These are phyloP conservation scores for Microdochium trichocladiopsis DNA, from an alignment of 2,329 filamentous ascomycete species.

Conservation along the genomic window DNA sequence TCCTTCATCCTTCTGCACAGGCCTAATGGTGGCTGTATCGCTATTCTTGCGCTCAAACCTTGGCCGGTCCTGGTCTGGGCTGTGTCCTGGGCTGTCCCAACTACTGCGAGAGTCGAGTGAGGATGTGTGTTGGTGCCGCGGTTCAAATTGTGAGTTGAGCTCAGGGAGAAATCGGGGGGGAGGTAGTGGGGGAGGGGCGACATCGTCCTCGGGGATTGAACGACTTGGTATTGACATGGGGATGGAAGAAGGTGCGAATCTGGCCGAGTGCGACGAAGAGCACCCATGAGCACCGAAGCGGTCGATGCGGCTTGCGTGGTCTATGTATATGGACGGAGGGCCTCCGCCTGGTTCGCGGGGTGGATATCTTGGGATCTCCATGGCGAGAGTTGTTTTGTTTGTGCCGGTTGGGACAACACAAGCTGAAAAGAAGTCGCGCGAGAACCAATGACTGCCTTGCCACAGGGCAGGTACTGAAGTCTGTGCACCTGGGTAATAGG, in stretches of 20 bases:
- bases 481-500: neutral
- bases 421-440: neutral
- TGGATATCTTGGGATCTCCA: neutral
- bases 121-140: conserved; percentile 15
- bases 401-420: neutral
- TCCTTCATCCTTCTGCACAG: conserved; percentile 19
- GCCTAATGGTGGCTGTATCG: conserved; percentile 10
- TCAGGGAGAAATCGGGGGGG: conserved; percentile 23
- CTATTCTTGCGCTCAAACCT: conserved; percentile 11
- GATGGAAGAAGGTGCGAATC: conserved; percentile 27
- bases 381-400: neutral
- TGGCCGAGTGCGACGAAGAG: conserved; percentile 33
- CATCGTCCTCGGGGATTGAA: conserved; percentile 20
- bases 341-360: neutral
- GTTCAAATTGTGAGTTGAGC: conserved; percentile 3
- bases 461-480: neutral
- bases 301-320: neutral
- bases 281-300: neutral
- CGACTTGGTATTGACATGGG: conserved; percentile 28
- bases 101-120: conserved; percentile 20
- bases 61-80: conserved; percentile 13
- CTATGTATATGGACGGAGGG: neutral
- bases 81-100: conserved; percentile 17
- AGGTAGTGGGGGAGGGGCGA: conserved; percentile 25
- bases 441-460: neutral